A percentile compares a stretch with the other conserved stretches of the same genome.
phyloP scores from a whole-genome alignment of 2,329 filamentous ascomycete species.

The Colletotrichum zoysiae region DNA sequence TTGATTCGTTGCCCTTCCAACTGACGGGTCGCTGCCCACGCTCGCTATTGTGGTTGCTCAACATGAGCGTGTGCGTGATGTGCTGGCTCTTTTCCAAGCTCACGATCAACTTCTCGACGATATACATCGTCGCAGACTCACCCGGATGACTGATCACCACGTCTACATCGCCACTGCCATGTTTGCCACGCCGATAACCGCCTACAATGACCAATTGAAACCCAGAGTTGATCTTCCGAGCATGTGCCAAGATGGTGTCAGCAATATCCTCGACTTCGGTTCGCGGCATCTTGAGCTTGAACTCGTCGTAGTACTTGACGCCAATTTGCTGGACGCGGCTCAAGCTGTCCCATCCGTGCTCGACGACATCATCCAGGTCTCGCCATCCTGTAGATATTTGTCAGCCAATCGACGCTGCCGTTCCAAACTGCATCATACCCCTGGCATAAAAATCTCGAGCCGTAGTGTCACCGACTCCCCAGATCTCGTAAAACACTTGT shows the following conservation, averaged over 20 bases:
- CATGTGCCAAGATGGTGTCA: conserved; percentile 72
- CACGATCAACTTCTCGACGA: conserved; percentile 79
- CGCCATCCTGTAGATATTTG: conserved; percentile 70
- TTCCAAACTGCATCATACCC: conserved; percentile 48
- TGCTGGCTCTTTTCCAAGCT: conserved; percentile 76
- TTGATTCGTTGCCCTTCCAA: conserved; percentile 61
- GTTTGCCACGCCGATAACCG: conserved; percentile 84
- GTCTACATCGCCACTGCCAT: conserved; percentile 83
- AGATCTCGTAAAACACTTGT: conserved; percentile 83
- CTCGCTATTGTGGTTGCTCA: conserved; percentile 78
- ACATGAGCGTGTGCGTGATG: conserved; percentile 84
- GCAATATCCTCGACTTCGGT: conserved; percentile 80
- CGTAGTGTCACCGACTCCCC: conserved; percentile 89
- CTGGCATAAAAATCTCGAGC: conserved; percentile 85
- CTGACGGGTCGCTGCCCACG: conserved; percentile 73
- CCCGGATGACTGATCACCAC: conserved; percentile 85
- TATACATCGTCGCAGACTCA: conserved; percentile 73
- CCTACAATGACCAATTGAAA: conserved; percentile 76
- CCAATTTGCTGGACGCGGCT: conserved; percentile 91
- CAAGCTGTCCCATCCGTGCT: conserved; percentile 81
- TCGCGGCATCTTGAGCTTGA: conserved; percentile 78
- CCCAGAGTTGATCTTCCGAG: conserved; percentile 69
- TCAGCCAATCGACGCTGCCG: neutral
- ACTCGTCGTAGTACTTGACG: conserved; percentile 92
- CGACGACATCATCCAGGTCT: conserved; percentile 87